Conservation (phyloP, 2,329 filamentous ascomycete genomes). For the Huntiella decipiens region DNA sequence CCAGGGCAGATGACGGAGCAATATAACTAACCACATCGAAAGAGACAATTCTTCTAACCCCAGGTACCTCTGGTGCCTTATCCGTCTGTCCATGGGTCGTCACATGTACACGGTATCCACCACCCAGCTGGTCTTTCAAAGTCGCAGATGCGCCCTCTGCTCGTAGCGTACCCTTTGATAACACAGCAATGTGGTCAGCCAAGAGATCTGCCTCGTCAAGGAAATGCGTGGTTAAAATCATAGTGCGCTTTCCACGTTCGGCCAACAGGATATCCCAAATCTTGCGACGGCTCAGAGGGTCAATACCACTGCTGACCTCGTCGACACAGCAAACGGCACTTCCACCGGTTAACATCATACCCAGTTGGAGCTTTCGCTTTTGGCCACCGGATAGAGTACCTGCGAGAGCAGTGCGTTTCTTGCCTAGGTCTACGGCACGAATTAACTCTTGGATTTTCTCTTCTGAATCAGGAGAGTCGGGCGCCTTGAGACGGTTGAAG, state of each 20-base stretch:
- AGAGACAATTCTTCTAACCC: conserved; percentile 35
- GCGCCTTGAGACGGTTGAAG: conserved; percentile 66
- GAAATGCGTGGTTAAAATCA: conserved; percentile 83
- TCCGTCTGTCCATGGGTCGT: conserved; percentile 21
- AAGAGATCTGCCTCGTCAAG: conserved; percentile 82
- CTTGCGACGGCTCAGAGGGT: conserved; percentile 70
- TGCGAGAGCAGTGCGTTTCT: conserved; percentile 53
- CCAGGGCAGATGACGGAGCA: conserved; percentile 48
- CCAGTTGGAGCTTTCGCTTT: conserved; percentile 78
- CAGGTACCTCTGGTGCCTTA: conserved; percentile 30
- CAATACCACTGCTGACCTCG: conserved; percentile 75
- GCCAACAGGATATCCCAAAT: conserved; percentile 87
- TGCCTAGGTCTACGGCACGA: conserved; percentile 50
- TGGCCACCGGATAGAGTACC: conserved; percentile 77
- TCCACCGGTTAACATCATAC: conserved; percentile 88
- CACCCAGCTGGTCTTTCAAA: conserved; percentile 63
- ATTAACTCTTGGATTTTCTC: conserved; percentile 45
- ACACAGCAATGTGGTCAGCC: conserved; percentile 71
- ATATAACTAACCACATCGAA: conserved; percentile 59
- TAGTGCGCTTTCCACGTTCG: conserved; percentile 63
- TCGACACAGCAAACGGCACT: conserved; percentile 79
- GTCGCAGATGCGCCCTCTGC: conserved; percentile 71
- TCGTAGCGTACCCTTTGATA: conserved; percentile 68
- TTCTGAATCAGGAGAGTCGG: conserved; percentile 32
- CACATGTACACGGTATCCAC: conserved; percentile 67